A percentile compares a stretch with the other conserved stretches of the same genome.
phyloP scores from a whole-genome alignment of 805 yeast species.

The Isabelozyma heimii region DNA sequence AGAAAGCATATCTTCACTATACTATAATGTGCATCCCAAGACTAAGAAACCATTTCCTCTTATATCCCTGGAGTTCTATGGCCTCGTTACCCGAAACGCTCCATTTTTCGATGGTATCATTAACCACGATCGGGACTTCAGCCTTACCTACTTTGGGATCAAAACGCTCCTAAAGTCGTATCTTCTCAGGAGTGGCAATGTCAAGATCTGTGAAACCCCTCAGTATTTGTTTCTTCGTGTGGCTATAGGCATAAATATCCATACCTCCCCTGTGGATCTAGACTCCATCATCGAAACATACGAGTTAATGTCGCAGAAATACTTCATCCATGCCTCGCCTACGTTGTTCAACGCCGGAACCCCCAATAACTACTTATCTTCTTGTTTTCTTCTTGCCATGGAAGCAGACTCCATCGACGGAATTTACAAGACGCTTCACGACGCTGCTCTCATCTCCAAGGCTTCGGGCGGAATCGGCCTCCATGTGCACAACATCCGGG shows the following conservation, averaged over 20 bases:
- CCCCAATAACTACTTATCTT: constrained; percentile 78
- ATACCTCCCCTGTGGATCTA: constrained; percentile 5
- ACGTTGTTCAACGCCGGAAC: constrained; percentile 94
- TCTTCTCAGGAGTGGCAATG: constrained; percentile 49
- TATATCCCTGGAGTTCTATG: constrained; percentile 65
- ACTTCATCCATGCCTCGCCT: constrained; percentile 93
- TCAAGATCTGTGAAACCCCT: constrained; percentile 80
- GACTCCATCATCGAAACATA: constrained; percentile 64
- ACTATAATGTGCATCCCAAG: constrained; percentile 7
- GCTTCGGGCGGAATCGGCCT: constrained; percentile 96
- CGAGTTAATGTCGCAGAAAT: constrained; percentile 79
- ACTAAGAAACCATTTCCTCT: constrained; percentile 42
- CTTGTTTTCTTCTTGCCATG: constrained; percentile 90
- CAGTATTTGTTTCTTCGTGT: constrained; percentile 90
- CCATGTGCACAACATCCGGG: constrained; percentile 82
- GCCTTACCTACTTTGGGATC: constrained; percentile 82
- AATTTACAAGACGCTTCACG: constrained; percentile 83
- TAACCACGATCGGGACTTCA: constrained; percentile 73
- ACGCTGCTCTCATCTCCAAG: constrained; percentile 87
- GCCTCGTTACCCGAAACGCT: constrained; percentile 60
- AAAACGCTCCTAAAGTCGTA: constrained; percentile 90
- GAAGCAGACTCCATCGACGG: constrained; percentile 95
- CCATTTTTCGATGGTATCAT: constrained; percentile 72
- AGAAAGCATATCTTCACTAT: constrained; percentile 17
- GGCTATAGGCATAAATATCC: constrained; percentile 84